Conservation (phyloP, 306 rosid genomes). For the Chamaecrista fasciculata region DNA sequence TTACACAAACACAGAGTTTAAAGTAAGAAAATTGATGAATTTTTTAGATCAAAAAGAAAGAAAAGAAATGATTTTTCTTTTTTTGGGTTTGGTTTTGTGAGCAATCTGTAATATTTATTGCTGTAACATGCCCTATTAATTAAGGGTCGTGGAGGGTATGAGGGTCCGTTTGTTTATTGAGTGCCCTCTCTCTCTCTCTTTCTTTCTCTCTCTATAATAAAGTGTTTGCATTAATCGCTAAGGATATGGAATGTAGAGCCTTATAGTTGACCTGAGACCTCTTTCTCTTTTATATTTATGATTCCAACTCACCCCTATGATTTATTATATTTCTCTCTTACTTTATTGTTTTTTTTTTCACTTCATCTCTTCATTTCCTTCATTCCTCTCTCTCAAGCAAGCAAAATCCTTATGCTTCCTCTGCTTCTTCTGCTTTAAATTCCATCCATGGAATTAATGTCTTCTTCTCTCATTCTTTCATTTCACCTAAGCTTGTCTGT, state of each 20-base stretch:
- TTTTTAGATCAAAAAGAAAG: background rate
- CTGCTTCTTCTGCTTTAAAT: background rate
- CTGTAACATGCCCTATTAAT: background rate
- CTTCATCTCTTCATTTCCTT: background rate
- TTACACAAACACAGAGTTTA: background rate
- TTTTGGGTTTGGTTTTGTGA: background rate
- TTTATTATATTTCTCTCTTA: background rate
- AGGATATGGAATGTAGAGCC: background rate
- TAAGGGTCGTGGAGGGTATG: background rate
- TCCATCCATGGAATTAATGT: background rate
- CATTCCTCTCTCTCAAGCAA: background rate
- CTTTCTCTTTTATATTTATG: too few species aligned
- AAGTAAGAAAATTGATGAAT: background rate
- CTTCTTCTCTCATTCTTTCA: background rate
- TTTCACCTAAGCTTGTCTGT: background rate
- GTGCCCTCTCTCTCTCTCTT: too few species aligned
- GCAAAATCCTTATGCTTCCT: background rate
- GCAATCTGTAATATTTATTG: background rate
- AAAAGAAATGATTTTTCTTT: background rate
- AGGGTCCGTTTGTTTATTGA: background rate
- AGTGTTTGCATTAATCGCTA: background rate
- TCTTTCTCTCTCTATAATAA: too few species aligned
- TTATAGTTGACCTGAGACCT: background rate
- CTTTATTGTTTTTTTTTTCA: too few species aligned
- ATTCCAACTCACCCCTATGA: background rate